These are phyloP conservation scores for Cladophialophora immunda DNA, from an alignment of 2,329 filamentous ascomycete genomes.

Conservation along the genomic window DNA sequence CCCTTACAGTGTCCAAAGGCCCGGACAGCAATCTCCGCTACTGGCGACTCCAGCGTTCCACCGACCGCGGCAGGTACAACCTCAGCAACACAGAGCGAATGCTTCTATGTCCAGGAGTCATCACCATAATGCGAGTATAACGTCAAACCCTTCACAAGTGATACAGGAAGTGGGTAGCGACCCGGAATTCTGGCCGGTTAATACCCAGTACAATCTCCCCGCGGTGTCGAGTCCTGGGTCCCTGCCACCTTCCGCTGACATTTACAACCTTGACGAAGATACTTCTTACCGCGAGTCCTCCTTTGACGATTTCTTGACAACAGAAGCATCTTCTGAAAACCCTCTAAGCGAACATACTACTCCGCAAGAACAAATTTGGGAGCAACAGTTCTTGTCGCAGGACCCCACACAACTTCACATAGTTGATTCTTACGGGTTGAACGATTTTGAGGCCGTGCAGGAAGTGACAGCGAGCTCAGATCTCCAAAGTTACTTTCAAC, in stretches of 20 bases:
- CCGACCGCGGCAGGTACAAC: constrained; percentile 14
- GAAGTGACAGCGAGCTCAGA: constrained; percentile 18
- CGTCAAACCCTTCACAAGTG: constrained; percentile 32
- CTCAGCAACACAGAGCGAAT: constrained; percentile 4
- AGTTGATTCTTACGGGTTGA: constrained; percentile 20
- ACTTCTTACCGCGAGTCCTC: constrained; percentile 33
- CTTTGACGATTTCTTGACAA: constrained; percentile 37
- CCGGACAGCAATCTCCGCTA: constrained; percentile 24
- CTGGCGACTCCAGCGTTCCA: constrained; percentile 13
- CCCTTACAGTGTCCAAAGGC: constrained; percentile 11
- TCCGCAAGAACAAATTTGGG: constrained; percentile 39
- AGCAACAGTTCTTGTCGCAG: constrained; percentile 31
- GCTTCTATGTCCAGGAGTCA: constrained; percentile 19
- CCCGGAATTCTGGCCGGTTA: constrained; percentile 6
- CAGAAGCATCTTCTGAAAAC: constrained; percentile 38
- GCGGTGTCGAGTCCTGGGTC: constrained; percentile 23
- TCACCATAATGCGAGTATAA: constrained; percentile 31
- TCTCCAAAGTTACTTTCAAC: constrained; percentile 17
- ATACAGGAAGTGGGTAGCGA: constrained; percentile 14
- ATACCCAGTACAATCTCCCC: constrained; percentile 12
- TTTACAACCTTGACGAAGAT: constrained; percentile 31
- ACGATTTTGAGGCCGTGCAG: constrained; percentile 14
- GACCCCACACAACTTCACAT: constrained; percentile 32
- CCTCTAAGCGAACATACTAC: constrained; percentile 39
- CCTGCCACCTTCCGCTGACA: constrained; percentile 9